Conservation (phyloP, 768 basidiomycete species). For the Russula lepida region DNA sequence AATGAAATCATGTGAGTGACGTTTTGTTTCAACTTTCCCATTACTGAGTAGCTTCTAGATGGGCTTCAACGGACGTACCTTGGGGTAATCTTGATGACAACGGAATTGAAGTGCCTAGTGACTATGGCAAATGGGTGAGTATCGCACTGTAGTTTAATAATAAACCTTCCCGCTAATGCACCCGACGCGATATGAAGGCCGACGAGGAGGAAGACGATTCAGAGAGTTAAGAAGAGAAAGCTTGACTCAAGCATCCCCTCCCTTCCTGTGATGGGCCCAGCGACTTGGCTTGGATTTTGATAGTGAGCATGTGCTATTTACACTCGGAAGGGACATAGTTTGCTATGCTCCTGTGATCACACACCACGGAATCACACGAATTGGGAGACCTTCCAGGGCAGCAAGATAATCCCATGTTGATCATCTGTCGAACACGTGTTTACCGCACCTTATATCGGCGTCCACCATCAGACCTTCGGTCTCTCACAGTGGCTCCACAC, state of each 20-base stretch:
- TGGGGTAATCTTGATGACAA: slow-evolving; percentile 9
- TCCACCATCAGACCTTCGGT: not conserved
- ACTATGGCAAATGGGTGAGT: slow-evolving; percentile 5
- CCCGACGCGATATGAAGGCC: not conserved
- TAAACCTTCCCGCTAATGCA: not conserved
- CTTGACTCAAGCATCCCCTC: not conserved
- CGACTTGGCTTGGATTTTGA: not conserved
- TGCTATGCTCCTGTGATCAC: too few relatives aligned
- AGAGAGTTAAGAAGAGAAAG: not conserved
- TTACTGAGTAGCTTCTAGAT: slow-evolving; percentile 3
- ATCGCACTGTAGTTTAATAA: not conserved
- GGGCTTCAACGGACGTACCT: slow-evolving; percentile 4
- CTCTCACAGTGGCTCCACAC: not conserved
- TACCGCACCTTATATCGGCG: not conserved
- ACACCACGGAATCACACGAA: not conserved
- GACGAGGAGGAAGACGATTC: not conserved
- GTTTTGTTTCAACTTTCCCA: not conserved
- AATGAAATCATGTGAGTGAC: slow-evolving; percentile 4
- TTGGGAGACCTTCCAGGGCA: not conserved
- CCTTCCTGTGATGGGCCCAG: too few relatives aligned
- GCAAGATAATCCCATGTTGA: not conserved
- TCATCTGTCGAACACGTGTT: not conserved
- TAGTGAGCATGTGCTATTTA: not conserved
- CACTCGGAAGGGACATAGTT: not conserved
- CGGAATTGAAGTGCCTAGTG: not conserved